Conservation (phyloP, 257 asterid genomes). For the Hygrophila difformis region DNA sequence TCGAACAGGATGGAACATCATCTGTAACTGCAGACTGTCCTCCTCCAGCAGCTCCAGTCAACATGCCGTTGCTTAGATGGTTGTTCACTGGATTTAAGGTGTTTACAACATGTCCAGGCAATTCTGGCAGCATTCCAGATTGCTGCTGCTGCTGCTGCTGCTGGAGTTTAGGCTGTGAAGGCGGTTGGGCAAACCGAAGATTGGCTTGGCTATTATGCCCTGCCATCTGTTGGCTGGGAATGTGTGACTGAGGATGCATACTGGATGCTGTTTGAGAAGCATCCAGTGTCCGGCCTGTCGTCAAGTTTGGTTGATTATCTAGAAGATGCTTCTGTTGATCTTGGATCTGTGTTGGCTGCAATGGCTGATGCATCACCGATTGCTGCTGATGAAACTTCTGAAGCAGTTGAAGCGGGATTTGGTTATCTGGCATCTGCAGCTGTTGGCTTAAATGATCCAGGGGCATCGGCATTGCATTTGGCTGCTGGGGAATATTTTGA, state of each 20-base stretch:
- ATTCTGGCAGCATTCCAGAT: slow-evolving; percentile 34
- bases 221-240: slow-evolving; percentile 25
- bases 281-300: slow-evolving; percentile 44
- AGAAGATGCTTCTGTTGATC: slow-evolving; percentile 43
- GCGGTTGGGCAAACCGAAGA: slow-evolving; percentile 31
- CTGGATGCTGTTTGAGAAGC: slow-evolving; percentile 33
- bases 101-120: slow-evolving; percentile 31
- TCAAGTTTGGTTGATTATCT: slow-evolving; percentile 37
- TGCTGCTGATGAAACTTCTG: slow-evolving; percentile 84
- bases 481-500: slow-evolving; percentile 37
- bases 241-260: slow-evolving; percentile 3
- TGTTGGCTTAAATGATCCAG: slow-evolving; percentile 43
- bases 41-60: slow-evolving; percentile 36
- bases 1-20: slow-evolving; percentile 76
- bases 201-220: slow-evolving; percentile 39
- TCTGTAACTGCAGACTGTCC: slow-evolving; percentile 70
- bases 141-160: slow-evolving; percentile 40
- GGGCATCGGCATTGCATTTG: slow-evolving; percentile 32
- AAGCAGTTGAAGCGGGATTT: slow-evolving; percentile 60
- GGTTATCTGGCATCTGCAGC: slow-evolving; percentile 47
- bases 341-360: slow-evolving; percentile 48
- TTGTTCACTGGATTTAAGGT: slow-evolving; percentile 26
- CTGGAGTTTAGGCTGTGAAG: slow-evolving; percentile 38
- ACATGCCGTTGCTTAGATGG: slow-evolving; percentile 34
- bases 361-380: slow-evolving; percentile 45